Conservation (phyloP, 2,329 filamentous ascomycete species). For the Verticillium isaacii region DNA sequence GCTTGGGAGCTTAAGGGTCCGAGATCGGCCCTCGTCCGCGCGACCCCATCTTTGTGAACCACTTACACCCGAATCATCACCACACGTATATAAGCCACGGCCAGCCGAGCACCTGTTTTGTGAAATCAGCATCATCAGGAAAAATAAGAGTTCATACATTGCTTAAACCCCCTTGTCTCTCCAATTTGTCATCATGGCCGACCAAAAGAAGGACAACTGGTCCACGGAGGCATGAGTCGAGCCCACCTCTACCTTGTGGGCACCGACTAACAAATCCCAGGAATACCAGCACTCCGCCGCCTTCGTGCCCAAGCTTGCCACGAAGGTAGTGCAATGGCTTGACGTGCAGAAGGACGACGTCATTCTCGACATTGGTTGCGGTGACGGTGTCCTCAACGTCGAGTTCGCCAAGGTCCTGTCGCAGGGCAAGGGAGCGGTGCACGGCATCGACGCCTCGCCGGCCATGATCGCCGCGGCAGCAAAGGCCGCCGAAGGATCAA, state of each 20-base stretch:
- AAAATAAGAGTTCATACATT: not conserved
- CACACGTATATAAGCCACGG: not conserved
- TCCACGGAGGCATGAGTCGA: slow-evolving; percentile 27
- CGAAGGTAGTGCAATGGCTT: slow-evolving; percentile 54
- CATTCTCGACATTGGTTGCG: slow-evolving; percentile 60
- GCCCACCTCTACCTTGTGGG: not conserved
- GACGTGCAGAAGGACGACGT: slow-evolving; percentile 52
- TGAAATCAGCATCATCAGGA: not conserved
- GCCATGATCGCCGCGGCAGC: slow-evolving; percentile 53
- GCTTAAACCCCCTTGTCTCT: not conserved
- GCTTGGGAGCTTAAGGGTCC: slow-evolving; percentile 5
- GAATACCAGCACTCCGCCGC: slow-evolving; percentile 57
- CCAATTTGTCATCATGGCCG: slow-evolving; percentile 12
- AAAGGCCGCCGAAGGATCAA: slow-evolving; percentile 29
- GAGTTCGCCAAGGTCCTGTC: slow-evolving; percentile 44
- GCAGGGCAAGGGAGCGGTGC: slow-evolving; percentile 40
- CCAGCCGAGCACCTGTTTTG: not conserved
- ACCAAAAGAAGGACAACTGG: slow-evolving; percentile 30
- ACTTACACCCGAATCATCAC: not conserved
- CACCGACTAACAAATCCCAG: slow-evolving; percentile 23
- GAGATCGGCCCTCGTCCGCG: slow-evolving; percentile 10
- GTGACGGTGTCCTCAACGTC: slow-evolving; percentile 55
- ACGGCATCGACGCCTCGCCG: slow-evolving; percentile 54
- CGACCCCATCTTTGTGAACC: not conserved
- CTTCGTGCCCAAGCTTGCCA: slow-evolving; percentile 59